Conservation (phyloP, 129 eudicot species). For the Helianthus tuberosus region DNA sequence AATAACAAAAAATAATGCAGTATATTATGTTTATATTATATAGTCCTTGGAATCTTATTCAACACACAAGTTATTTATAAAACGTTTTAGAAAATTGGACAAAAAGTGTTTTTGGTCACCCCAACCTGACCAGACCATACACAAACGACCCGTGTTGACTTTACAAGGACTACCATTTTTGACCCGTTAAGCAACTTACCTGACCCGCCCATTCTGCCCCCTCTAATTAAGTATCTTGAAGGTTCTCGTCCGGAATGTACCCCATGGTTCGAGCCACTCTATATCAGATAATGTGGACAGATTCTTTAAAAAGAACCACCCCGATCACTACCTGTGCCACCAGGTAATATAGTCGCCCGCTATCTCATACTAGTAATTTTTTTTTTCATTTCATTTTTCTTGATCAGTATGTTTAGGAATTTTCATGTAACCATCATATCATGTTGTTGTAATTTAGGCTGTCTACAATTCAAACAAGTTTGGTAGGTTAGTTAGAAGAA, state of each 20-base stretch:
- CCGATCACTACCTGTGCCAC: slow-evolving; percentile 80
- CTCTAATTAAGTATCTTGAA: slow-evolving; percentile 25
- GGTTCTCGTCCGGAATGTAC: slow-evolving; percentile 89
- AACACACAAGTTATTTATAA: not conserved
- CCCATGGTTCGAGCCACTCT: slow-evolving; percentile 65
- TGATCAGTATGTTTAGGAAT: not conserved
- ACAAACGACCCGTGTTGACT: not conserved
- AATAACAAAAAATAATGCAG: too few relatives aligned
- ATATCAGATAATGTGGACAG: slow-evolving; percentile 74
- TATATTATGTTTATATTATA: too few relatives aligned
- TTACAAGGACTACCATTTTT: too few relatives aligned
- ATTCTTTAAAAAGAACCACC: slow-evolving; percentile 83
- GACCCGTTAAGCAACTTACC: too few relatives aligned
- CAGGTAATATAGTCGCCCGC: slow-evolving; percentile 51
- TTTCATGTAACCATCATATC: slow-evolving; percentile 2
- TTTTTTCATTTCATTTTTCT: not conserved
- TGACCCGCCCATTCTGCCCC: not conserved
- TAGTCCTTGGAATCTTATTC: not conserved
- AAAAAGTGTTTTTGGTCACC: not conserved
- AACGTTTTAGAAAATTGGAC: not conserved
- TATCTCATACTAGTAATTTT: not conserved
- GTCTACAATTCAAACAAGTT: slow-evolving; percentile 95
- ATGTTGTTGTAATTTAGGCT: slow-evolving; percentile 48
- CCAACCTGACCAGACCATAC: not conserved
- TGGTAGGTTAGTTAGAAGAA: slow-evolving; percentile 68